Conservation (phyloP, 495 filamentous ascomycete genomes). For the Hypoxylon subgilvum region DNA sequence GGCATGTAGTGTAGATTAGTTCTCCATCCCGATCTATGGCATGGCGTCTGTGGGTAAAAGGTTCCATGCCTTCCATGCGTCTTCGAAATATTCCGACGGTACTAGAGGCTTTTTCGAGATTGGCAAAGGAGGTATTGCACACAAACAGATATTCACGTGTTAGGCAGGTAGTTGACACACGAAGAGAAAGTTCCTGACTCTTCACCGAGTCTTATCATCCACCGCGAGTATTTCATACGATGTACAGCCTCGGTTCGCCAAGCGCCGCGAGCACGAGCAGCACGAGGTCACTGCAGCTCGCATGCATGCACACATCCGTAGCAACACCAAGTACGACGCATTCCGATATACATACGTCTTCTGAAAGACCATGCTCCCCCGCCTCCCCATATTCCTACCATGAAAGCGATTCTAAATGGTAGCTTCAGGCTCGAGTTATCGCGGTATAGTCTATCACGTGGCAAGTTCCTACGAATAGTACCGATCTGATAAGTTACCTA, state of each 20-base stretch:
- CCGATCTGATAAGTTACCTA: too few species aligned
- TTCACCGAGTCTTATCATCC: conserved; percentile 14
- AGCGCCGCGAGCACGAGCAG: conserved; percentile 35
- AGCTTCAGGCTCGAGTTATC: too few species aligned
- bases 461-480: too few species aligned
- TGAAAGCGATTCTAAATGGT: too few species aligned
- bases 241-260: conserved; percentile 19
- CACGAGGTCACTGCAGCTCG: conserved; percentile 37
- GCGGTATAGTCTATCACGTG: too few species aligned
- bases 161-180: conserved; percentile 19
- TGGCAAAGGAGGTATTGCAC: conserved; percentile 8
- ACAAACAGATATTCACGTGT: conserved; percentile 21
- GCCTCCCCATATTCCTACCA: too few species aligned
- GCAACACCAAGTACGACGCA: too few species aligned
- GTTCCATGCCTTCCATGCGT: conserved; percentile 35
- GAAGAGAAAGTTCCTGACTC: conserved; percentile 6
- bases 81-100: conserved; percentile 33
- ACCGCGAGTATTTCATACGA: conserved; percentile 5
- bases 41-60: conserved; percentile 8
- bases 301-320: conserved; percentile 24
- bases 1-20: too few species aligned
- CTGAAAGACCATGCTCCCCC: too few species aligned
- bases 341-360: too few species aligned
- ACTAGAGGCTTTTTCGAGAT: too few species aligned
- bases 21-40: too few species aligned